Base-by-base conservation (phyloP, 106 monocot species). In the Phalaenopsis equestris region DNA sequence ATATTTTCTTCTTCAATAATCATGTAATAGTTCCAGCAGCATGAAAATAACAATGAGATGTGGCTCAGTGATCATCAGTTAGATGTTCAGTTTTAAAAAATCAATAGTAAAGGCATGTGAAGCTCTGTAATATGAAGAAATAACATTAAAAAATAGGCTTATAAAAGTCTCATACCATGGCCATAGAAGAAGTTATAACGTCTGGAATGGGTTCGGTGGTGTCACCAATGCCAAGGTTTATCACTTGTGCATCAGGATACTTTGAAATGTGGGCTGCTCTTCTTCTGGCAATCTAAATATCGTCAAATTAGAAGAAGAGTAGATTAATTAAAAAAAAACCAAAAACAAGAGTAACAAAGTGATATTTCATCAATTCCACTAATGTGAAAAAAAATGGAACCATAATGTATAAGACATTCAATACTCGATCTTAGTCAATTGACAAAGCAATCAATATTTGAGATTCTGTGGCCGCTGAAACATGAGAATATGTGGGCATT, bases 201-300 rank as follows among this genome's bases (percentile, higher is more conserved):
- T 91, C 91, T 47, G 91, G 93, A 81, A 94, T 94, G 10, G 93
- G 93, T 75, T 94, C 93, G n/a, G 93, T 94, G 30, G 93, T 94
- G 77, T 94, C 93, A 87, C 93, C 93, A 84, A 94, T 94, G 36
- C 93, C 93, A 38, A 94, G 93, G 81, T 89, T 94, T 82, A 94
- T 91, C 30, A 94, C 87, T 67, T 94, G 56, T 57, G 91, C 89
- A 86, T 89, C 93, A 64, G 93, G 93, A 67, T 89, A 82, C 83
- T 94, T 91, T 36, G 74, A 49, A 77, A 89, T 41, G 76, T 94
- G 93, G 38, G 87, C 83, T 18, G 79, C 64, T 77, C 87, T 91
- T 87, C 93, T 87, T 83, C 91, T 89, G 8, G 91, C 91, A 86
- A 94, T 91, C 93, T 94, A 77, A 67, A 30, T 39, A 21, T 39